These are phyloP conservation scores for Naganishia antarctica DNA, from an alignment of 768 basidiomycete genomes.

Conservation along the genomic window DNA sequence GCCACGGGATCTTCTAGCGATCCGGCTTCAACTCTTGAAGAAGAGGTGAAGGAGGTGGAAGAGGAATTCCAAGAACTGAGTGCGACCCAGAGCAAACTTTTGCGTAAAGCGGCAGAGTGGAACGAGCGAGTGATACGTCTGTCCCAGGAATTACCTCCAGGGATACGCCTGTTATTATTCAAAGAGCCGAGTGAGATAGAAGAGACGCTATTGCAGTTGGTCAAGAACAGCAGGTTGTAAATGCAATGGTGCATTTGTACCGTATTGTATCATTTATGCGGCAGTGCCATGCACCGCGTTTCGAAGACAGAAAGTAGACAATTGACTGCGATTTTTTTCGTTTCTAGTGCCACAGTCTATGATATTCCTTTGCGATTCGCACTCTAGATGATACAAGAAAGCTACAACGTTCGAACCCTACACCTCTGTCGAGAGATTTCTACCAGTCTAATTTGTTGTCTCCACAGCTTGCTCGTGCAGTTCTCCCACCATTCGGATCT, in stretches of 20 bases:
- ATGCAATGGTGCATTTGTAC: not conserved
- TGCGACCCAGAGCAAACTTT: conserved; percentile 25
- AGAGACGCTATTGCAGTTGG: conserved; percentile 18
- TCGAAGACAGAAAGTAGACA: no score
- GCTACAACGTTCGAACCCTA: not conserved
- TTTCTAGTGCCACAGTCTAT: no score
- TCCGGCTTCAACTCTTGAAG: conserved; percentile 8
- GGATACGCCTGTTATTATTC: conserved; percentile 22
- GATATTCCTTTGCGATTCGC: no score
- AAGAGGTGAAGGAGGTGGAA: conserved; percentile 10
- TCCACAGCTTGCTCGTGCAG: conserved; percentile 27
- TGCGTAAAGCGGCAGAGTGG: conserved; percentile 26
- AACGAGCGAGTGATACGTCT: conserved; percentile 13
- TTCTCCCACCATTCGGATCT: conserved; percentile 19
- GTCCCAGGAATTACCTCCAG: conserved; percentile 6
- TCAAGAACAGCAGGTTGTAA: not conserved
- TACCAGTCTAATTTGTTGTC: conserved; percentile 35
- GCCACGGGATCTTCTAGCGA: conserved; percentile 2
- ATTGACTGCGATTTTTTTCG: no score
- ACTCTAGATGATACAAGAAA: no score
- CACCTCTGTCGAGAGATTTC: not conserved
- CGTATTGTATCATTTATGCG: not conserved
- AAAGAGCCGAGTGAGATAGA: conserved; percentile 24
- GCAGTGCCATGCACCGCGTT: no score
- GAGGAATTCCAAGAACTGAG: conserved; percentile 23